A percentile compares a stretch with the other conserved stretches of the same genome.
Evolutionary conservation across 805 yeast genomes (phyloP).

Genomic region (Saccharomycopsis malanga): DNA sequence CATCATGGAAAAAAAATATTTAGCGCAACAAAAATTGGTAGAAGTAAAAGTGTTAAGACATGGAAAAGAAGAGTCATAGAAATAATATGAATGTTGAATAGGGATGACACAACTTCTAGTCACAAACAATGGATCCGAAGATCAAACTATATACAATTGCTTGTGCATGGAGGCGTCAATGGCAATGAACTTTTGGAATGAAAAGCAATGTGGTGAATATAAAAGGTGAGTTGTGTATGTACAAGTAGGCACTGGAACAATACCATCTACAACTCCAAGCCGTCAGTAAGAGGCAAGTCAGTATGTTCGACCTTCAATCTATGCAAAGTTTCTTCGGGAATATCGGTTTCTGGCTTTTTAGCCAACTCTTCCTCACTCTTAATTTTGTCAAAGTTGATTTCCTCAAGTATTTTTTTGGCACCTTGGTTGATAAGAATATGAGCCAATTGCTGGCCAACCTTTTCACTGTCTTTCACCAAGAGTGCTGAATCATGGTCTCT

Average conservation of each 20-base stretch:
- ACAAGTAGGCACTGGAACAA: neutral
- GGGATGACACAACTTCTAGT: too few species aligned
- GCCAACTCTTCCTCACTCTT: constrained; percentile 23
- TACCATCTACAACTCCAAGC: constrained; percentile 15
- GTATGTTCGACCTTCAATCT: constrained; percentile 21
- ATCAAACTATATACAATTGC: too few species aligned
- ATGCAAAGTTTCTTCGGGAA: constrained; percentile 19
- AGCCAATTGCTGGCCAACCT: constrained; percentile 67
- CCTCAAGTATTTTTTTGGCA: constrained; percentile 75
- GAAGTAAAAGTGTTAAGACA: too few species aligned
- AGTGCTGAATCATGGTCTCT: constrained; percentile 30
- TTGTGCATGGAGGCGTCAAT: too few species aligned
- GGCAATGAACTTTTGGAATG: too few species aligned
- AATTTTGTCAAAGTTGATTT: constrained; percentile 65
- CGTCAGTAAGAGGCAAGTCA: constrained; percentile 21
- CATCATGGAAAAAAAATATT: too few species aligned
- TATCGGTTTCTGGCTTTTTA: constrained; percentile 16
- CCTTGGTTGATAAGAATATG: constrained; percentile 61
- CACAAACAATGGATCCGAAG: too few species aligned
- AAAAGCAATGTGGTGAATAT: too few species aligned
- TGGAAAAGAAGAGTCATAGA: too few species aligned
- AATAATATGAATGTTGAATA: too few species aligned
- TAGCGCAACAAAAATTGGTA: too few species aligned
- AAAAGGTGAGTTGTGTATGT: too few species aligned
- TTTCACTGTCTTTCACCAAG: constrained; percentile 54